Percentiles rank a stretch among this genome's conserved stretches.
phyloP scores from a whole-genome alignment of 495 filamentous ascomycete species.

The Paragyromitra xinjiangensis region DNA sequence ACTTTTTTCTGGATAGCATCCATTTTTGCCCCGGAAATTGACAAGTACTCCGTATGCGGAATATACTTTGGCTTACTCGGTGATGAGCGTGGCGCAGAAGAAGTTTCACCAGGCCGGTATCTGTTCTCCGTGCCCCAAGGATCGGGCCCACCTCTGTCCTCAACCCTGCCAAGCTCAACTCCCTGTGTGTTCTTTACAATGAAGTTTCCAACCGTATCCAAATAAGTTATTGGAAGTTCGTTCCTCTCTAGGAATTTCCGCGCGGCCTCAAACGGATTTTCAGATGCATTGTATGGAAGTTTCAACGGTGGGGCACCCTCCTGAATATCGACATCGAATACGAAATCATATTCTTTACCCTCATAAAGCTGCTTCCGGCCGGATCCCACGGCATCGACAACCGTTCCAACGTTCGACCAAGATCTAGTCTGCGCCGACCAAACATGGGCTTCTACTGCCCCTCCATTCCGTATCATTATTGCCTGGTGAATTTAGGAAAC shows the following conservation, averaged over 20 bases:
- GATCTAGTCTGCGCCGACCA: slow-evolving; percentile 73
- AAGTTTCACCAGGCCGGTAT: slow-evolving; percentile 75
- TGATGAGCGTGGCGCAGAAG: slow-evolving; percentile 57
- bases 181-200: slow-evolving; percentile 90
- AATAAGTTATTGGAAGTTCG: slow-evolving; percentile 85
- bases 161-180: slow-evolving; percentile 73
- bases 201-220: slow-evolving; percentile 94
- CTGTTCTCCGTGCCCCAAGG: slow-evolving; percentile 79
- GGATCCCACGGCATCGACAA: slow-evolving; percentile 88
- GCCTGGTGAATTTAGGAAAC: slow-evolving; percentile 38
- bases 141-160: slow-evolving; percentile 64
- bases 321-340: slow-evolving; percentile 97
- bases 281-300: slow-evolving; percentile 87
- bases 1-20: slow-evolving; percentile 77
- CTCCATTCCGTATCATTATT: slow-evolving; percentile 80
- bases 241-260: slow-evolving; percentile 92
- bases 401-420: slow-evolving; percentile 91
- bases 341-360: slow-evolving; percentile 94
- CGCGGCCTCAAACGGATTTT: slow-evolving; percentile 93
- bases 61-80: slow-evolving; percentile 68
- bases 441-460: slow-evolving; percentile 80
- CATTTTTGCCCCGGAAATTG: slow-evolving; percentile 69
- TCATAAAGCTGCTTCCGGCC: slow-evolving; percentile 69
- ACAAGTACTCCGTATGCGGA: slow-evolving; percentile 86
- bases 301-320: slow-evolving; percentile 95